These are phyloP conservation scores for Phytophthora quininea DNA, from an alignment of 352 stramenopile species.

Conservation along the genomic window DNA sequence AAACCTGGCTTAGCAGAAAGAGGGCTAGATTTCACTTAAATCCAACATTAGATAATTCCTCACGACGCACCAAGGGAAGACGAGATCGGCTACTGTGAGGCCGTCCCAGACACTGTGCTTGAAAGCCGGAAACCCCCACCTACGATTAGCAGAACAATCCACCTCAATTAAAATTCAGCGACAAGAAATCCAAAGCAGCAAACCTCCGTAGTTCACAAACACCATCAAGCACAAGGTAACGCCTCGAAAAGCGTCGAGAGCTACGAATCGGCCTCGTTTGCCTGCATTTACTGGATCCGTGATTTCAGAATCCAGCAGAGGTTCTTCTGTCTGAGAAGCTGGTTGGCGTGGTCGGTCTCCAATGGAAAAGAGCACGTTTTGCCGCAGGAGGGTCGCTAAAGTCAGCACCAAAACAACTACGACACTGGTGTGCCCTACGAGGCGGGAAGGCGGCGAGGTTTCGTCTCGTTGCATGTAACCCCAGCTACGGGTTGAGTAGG, in stretches of 20 bases:
- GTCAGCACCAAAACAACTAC: background rate
- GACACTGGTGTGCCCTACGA: background rate
- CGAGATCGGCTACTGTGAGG: slow-evolving; percentile 69
- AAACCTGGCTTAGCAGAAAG: slow-evolving; percentile 46
- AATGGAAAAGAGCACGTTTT: slow-evolving; percentile 7
- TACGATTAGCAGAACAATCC: slow-evolving; percentile 13
- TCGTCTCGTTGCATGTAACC: slow-evolving; percentile 1
- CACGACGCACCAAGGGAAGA: slow-evolving; percentile 76
- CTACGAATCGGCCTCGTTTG: slow-evolving; percentile 30
- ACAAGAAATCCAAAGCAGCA: no score
- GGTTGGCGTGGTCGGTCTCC: background rate
- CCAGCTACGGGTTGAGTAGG: no score
- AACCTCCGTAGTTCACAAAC: slow-evolving; percentile 88
- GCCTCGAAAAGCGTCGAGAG: slow-evolving; percentile 78
- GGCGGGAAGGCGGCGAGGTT: background rate
- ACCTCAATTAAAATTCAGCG: background rate
- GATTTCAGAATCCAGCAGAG: slow-evolving; percentile 19
- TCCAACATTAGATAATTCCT: no score
- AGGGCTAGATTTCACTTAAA: no score
- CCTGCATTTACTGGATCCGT: slow-evolving; percentile 1
- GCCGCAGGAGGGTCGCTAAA: slow-evolving; percentile 13
- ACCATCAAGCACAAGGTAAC: slow-evolving; percentile 83
- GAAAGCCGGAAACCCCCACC: slow-evolving; percentile 66
- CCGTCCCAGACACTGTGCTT: slow-evolving; percentile 82
- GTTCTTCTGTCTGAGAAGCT: slow-evolving; percentile 17